These are phyloP conservation scores for Besnoitia besnoiti DNA, from an alignment of 169 alveolate genomes.

Conservation along the genomic window DNA sequence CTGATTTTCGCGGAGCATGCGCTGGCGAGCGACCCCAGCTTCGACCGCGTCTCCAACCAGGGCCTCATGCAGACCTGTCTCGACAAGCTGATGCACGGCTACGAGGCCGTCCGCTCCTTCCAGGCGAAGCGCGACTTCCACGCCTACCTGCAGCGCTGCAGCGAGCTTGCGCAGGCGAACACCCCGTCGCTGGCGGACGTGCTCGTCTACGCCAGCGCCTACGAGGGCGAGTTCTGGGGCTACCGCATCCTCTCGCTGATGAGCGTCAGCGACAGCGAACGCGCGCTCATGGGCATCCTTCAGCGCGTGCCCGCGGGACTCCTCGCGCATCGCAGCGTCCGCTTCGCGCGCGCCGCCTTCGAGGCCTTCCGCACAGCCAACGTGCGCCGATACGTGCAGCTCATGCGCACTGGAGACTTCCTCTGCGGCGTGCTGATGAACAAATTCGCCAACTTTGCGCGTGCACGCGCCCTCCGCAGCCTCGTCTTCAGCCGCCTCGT, in stretches of 20 bases:
- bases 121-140: conserved; percentile 14
- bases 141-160: background rate
- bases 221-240: conserved; percentile 88
- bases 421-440: conserved; percentile 51
- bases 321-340: conserved; percentile 54
- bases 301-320: conserved; percentile 57
- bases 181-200: conserved; percentile 59
- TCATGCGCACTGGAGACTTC: conserved; percentile 37
- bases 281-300: conserved; percentile 52
- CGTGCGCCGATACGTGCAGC: conserved; percentile 40
- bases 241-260: conserved; percentile 77
- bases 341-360: conserved; percentile 55
- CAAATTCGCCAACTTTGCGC: conserved; percentile 53
- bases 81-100: conserved; percentile 85
- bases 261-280: conserved; percentile 34
- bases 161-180: background rate
- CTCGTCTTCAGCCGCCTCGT: conserved; percentile 52
- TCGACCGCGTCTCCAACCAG: conserved; percentile 80
- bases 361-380: conserved; percentile 43
- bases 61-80: conserved; percentile 82
- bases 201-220: conserved; percentile 80
- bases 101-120: conserved; percentile 78
- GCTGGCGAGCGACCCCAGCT: conserved; percentile 76
- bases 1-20: conserved; percentile 80
- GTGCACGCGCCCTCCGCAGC: conserved; percentile 43